phyloP scores from a whole-genome alignment of 768 basidiomycete genomes.

The Auricularia sp. region DNA sequence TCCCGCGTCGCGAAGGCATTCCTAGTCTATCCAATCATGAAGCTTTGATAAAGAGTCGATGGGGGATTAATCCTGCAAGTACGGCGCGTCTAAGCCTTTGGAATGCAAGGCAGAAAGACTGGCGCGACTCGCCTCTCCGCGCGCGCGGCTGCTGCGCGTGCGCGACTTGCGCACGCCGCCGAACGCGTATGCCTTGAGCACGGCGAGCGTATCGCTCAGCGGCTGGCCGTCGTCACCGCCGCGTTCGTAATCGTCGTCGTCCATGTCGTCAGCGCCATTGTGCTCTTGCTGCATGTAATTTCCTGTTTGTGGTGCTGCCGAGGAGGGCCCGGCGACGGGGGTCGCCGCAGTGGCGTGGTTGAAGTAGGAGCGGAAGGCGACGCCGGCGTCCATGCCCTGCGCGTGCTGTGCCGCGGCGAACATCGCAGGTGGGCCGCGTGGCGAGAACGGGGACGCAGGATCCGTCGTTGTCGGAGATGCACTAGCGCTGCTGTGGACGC shows the following conservation, averaged over 20 bases:
- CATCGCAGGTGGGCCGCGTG: neutral
- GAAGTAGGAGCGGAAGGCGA: slow-evolving; percentile 1
- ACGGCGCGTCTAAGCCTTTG: too few relatives aligned
- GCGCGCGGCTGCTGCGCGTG: slow-evolving; percentile 26
- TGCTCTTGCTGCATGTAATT: neutral
- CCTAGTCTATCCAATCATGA: too few relatives aligned
- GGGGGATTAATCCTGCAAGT: too few relatives aligned
- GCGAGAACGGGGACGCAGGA: neutral
- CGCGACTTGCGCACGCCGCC: slow-evolving; percentile 75
- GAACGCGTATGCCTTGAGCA: slow-evolving; percentile 86
- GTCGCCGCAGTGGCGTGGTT: neutral
- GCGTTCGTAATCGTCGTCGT: neutral
- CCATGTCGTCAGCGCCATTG: neutral
- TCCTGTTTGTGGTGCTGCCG: slow-evolving; percentile 3
- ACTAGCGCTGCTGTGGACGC: neutral
- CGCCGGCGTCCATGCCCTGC: neutral
- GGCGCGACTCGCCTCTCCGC: too few relatives aligned
- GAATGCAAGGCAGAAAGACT: too few relatives aligned
- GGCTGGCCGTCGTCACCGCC: slow-evolving; percentile 20
- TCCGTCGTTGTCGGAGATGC: neutral
- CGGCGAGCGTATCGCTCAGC: slow-evolving; percentile 73
- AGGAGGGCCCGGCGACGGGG: neutral
- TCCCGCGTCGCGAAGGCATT: too few relatives aligned
- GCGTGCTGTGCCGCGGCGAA: neutral
- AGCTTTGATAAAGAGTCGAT: too few relatives aligned